Conservation (phyloP, 306 rosid genomes). For the Arachis hypogaea region DNA sequence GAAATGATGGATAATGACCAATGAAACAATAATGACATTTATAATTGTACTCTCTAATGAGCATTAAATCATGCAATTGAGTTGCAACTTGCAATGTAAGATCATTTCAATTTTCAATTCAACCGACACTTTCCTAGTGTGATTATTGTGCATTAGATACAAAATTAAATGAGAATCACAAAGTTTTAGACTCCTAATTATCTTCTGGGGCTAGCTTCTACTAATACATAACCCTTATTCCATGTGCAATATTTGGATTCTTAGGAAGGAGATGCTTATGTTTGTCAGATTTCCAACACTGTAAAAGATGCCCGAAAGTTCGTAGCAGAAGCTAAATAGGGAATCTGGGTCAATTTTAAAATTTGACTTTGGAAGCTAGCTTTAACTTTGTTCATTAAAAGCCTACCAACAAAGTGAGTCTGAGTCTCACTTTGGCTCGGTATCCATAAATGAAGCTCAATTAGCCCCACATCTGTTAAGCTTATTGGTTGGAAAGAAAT, state of each 20-base stretch:
- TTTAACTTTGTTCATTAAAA: not conserved
- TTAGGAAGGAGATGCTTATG: not conserved
- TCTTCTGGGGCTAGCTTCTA: not conserved
- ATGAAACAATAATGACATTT: not conserved
- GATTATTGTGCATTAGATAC: not conserved
- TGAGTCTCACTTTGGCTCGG: not conserved
- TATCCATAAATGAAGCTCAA: not conserved
- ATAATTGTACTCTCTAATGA: not conserved
- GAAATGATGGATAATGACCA: not conserved
- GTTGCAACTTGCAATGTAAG: not conserved
- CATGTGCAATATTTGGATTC: not conserved
- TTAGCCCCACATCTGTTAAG: not conserved
- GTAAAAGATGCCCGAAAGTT: not conserved
- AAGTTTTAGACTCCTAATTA: not conserved
- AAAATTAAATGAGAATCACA: not conserved
- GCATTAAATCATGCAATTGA: no score
- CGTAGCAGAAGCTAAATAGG: not conserved
- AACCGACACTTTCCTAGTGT: not conserved
- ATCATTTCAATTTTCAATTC: slow-evolving; percentile 2
- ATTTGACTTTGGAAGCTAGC: not conserved
- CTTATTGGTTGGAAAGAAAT: no score
- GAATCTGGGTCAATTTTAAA: not conserved
- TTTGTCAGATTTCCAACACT: not conserved
- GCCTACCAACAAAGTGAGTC: not conserved
- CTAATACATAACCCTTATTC: no score